Evolutionary conservation across 306 rosid genomes (phyloP).

Genomic region (Arachis stenosperma): DNA sequence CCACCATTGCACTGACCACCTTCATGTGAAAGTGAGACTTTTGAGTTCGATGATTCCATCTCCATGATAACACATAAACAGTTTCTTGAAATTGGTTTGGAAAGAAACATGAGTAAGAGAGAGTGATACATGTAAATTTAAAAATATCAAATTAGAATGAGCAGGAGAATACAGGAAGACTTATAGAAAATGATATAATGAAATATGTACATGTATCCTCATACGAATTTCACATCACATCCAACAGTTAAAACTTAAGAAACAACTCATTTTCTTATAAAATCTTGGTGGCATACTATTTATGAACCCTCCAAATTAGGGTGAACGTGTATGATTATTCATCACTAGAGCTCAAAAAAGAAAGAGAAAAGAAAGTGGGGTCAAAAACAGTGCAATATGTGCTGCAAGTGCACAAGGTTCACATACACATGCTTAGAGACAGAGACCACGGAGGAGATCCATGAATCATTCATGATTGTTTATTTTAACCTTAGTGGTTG

Average conservation of each 20-base stretch:
- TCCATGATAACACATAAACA: no score
- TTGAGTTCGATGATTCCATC: neutral
- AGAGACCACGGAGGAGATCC: neutral
- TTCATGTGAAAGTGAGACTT: slow-evolving; percentile 1
- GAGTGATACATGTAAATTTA: no score
- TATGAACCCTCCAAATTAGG: slow-evolving; percentile 20
- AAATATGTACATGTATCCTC: no score
- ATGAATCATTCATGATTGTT: neutral
- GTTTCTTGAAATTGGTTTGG: no score
- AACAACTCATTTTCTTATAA: neutral
- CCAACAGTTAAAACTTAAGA: no score
- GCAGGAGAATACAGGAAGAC: no score
- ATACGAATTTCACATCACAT: no score
- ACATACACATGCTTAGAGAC: neutral
- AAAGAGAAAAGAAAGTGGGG: neutral
- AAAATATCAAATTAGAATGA: no score
- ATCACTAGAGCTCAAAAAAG: neutral
- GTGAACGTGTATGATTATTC: neutral
- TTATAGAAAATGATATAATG: no score
- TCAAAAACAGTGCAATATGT: neutral
- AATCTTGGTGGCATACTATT: neutral
- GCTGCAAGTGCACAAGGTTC: neutral
- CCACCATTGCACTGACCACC: neutral
- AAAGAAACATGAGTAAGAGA: no score
- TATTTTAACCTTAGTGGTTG: neutral